phyloP scores from a whole-genome alignment of 2,329 filamentous ascomycete genomes.

The Coccinonectria pachysandricola region DNA sequence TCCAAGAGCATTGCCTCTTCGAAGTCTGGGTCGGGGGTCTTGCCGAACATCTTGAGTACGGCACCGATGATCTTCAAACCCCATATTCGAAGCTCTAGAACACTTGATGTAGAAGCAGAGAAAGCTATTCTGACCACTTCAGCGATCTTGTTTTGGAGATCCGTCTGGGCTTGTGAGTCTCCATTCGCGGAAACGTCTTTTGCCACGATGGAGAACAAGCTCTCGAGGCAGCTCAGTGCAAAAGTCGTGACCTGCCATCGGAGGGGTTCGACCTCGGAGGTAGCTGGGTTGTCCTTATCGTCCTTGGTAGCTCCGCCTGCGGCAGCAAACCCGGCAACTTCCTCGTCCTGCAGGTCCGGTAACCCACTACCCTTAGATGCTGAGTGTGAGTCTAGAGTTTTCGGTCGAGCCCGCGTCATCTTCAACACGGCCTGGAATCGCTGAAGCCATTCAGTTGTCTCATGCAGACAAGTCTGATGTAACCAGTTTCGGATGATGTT shows the following conservation, averaged over 20 bases:
- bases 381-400: slow-evolving; percentile 38
- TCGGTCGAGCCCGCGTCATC: slow-evolving; percentile 64
- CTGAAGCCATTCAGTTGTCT: slow-evolving; percentile 79
- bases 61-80: slow-evolving; percentile 91
- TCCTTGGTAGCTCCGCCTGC: slow-evolving; percentile 52
- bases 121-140: slow-evolving; percentile 96
- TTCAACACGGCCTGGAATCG: slow-evolving; percentile 82
- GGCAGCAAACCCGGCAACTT: slow-evolving; percentile 90
- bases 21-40: slow-evolving; percentile 91
- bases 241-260: slow-evolving; percentile 95
- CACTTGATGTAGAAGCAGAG: slow-evolving; percentile 88
- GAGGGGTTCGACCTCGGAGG: slow-evolving; percentile 70
- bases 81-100: slow-evolving; percentile 81
- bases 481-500: slow-evolving; percentile 91
- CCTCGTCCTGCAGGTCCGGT: slow-evolving; percentile 87
- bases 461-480: slow-evolving; percentile 71
- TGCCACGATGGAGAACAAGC: slow-evolving; percentile 67
- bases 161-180: slow-evolving; percentile 65
- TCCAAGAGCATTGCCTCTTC: slow-evolving; percentile 93
- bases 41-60: slow-evolving; percentile 90
- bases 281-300: slow-evolving; percentile 37
- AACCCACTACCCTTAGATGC: slow-evolving; percentile 38
- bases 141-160: slow-evolving; percentile 72
- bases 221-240: slow-evolving; percentile 78
- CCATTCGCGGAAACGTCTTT: slow-evolving; percentile 72